Evolutionary conservation across 2,329 filamentous ascomycete species (phyloP).

Genomic region (Cladosporium halotolerans): DNA sequence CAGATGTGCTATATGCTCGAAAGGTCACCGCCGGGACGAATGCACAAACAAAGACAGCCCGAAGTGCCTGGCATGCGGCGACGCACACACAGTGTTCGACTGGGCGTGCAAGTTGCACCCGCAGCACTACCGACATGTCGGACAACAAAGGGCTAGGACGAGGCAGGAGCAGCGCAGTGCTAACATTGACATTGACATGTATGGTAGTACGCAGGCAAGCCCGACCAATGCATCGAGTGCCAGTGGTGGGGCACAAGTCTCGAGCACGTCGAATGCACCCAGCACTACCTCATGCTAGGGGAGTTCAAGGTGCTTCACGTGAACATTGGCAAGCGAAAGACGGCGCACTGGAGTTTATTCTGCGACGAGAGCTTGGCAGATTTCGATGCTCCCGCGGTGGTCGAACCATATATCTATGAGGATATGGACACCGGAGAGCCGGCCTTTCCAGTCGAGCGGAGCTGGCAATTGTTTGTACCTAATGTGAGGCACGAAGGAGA

Average conservation of each 20-base stretch:
- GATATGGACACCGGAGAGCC: neutral
- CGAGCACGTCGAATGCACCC: too few relatives aligned
- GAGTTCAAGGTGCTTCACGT: neutral
- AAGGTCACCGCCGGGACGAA: neutral
- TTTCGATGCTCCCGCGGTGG: neutral
- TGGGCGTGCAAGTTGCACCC: neutral
- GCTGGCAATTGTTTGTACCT: too few relatives aligned
- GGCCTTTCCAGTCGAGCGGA: neutral
- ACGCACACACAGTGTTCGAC: neutral
- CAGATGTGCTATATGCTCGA: neutral
- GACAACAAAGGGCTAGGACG: too few relatives aligned
- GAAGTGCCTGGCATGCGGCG: neutral
- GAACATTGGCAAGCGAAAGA: conserved; percentile 1
- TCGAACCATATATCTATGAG: neutral
- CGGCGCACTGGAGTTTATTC: neutral
- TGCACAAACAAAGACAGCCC: neutral
- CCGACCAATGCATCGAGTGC: too few relatives aligned
- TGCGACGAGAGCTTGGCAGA: neutral
- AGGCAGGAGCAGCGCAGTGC: neutral
- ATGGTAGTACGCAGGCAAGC: neutral
- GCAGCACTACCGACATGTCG: neutral
- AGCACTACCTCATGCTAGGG: neutral
- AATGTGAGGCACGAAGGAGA: too few relatives aligned
- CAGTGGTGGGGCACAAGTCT: too few relatives aligned
- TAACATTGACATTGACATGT: neutral